Percentiles rank a stretch among this genome's conserved stretches.
Conservation (phyloP, 495 filamentous ascomycete genomes). For the Hypoxylon fuscum region DNA sequence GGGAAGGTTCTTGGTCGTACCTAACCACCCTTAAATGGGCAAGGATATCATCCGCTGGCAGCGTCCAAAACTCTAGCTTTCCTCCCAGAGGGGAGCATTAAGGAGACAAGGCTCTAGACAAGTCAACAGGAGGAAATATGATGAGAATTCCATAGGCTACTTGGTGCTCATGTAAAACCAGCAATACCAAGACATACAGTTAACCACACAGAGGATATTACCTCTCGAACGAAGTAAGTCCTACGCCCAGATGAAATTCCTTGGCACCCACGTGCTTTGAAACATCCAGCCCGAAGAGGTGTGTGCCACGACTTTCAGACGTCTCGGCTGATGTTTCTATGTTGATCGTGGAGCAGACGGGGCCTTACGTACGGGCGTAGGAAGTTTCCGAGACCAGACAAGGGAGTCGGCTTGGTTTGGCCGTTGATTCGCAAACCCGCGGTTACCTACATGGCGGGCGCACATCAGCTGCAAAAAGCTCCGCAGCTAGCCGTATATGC, state of each 20-base stretch:
- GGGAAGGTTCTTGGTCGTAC: constrained; percentile 64
- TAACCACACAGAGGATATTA: no score
- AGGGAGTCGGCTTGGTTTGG: constrained; percentile 15
- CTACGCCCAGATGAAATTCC: no score
- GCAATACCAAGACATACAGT: no score
- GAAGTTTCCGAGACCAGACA: constrained; percentile 37
- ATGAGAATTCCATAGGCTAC: no score
- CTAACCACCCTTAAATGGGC: constrained; percentile 64
- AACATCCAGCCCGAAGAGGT: constrained; percentile 11
- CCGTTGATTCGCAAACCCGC: constrained; percentile 26
- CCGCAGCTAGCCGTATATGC: constrained; percentile 33
- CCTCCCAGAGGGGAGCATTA: constrained; percentile 69
- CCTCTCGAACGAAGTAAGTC: no score
- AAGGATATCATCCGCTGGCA: constrained; percentile 67
- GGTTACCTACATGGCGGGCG: constrained; percentile 38
- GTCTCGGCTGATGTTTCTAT: constrained; percentile 39
- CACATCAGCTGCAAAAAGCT: constrained; percentile 33
- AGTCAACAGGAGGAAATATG: no score
- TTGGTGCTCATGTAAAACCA: no score
- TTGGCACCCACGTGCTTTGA: constrained; percentile 17
- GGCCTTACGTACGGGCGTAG: constrained; percentile 32
- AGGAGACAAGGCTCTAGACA: no score
- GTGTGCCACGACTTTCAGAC: constrained; percentile 20
- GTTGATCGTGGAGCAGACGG: constrained; percentile 36
- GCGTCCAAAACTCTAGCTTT: constrained; percentile 66